These are phyloP conservation scores for Umbelopsis isabellina DNA, from an alignment of 192 early-diverging fungal species.

Conservation along the genomic window DNA sequence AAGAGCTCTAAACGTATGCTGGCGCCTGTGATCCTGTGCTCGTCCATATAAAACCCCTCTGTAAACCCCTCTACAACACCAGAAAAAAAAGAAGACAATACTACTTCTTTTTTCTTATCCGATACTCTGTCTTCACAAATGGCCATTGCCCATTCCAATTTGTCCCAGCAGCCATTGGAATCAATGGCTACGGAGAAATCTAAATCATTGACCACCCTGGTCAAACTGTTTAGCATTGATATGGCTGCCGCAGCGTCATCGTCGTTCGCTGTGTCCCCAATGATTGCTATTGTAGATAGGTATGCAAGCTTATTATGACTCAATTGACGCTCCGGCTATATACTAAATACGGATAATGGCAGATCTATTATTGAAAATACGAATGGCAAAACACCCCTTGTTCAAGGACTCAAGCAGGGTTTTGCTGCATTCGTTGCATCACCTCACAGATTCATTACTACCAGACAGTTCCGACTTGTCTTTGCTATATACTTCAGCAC, in stretches of 20 bases:
- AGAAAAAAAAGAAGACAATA: not conserved
- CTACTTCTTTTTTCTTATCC: too few relatives aligned
- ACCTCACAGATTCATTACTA: constrained; percentile 37
- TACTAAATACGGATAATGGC: constrained; percentile 1
- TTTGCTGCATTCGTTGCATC: constrained; percentile 24
- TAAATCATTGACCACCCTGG: constrained; percentile 7
- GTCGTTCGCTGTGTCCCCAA: constrained; percentile 43
- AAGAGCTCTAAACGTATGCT: constrained; percentile 14
- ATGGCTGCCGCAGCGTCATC: constrained; percentile 36
- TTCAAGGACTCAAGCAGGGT: constrained; percentile 37
- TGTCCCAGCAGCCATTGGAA: constrained; percentile 17
- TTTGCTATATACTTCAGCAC: constrained; percentile 43
- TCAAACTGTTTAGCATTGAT: constrained; percentile 41
- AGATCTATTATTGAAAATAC: constrained; percentile 54
- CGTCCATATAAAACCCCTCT: constrained; percentile 17
- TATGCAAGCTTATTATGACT: constrained; percentile 19
- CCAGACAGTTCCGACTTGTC: constrained; percentile 37
- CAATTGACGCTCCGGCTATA: not conserved
- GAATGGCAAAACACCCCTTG: constrained; percentile 42
- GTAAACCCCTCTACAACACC: not conserved
- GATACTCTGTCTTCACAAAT: not conserved
- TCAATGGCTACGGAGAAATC: constrained; percentile 20
- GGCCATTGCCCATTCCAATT: constrained; percentile 14
- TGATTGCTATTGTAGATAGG: constrained; percentile 53
- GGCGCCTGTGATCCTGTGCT: constrained; percentile 19